Base-by-base conservation (phyloP, 2,329 filamentous ascomycete genomes). In the Sporothrix phasma region DNA sequence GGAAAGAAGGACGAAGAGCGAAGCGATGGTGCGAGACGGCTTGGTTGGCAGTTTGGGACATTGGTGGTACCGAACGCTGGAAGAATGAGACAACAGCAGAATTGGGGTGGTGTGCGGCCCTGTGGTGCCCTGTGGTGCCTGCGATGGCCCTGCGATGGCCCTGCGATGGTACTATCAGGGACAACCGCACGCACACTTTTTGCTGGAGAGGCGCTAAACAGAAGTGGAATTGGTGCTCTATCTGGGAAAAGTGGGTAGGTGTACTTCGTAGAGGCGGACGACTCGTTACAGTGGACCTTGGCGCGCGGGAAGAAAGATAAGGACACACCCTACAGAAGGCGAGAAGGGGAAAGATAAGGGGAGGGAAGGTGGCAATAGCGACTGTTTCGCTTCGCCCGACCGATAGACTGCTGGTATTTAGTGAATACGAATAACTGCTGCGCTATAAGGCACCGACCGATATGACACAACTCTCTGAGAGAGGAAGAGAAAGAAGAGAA, bases 181-280 rank as follows among this genome's bases (percentile, higher is more conserved):
- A n/a, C n/a, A n/a, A 37, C 17, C 17, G 8, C 5, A 19, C 4
- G 17, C 5, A 17, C 7, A 17, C 10, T 13, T 43, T 43, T 43
- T 47, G 45, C 45, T 17, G 29, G 47, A 51, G 24, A 47, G 45
- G 26, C 54, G 37, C 54, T 58, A 58, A 58, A 43, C 54, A 58
- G 34, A 37, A 37, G 54, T 41, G 22, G 51, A 19, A 54, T 17
- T 43, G n/a, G n/a, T n/a, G n/a, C n/a, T 22, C 43, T 43, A 15
- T 43, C 37, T 43, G 54, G 54, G 54, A 43, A 58, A 58, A 58
- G 54, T 58, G 54, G 54, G 54, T 37, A 56, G 31, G 13, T 39
- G 31, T n/a, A 39, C n/a, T n/a, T n/a, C n/a, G 51, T 8, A 13
- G 15, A 34, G 47, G 15, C 26, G 47, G 47, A 51, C 31, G 51